Base-by-base conservation (phyloP, 768 basidiomycete genomes). In the Serendipita sp. region DNA sequence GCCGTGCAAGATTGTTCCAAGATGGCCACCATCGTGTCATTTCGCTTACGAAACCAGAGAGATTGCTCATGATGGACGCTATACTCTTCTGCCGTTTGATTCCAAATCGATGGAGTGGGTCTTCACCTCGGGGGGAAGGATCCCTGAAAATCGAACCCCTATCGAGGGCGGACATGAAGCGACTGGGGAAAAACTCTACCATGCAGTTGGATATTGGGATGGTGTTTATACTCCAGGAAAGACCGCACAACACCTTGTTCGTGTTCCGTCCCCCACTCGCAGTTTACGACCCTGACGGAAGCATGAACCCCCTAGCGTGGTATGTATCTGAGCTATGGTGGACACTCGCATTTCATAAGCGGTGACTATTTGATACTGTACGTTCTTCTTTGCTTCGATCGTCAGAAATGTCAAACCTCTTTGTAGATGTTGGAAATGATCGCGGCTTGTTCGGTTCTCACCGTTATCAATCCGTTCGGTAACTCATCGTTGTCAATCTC, bases 81-180 rank as follows among this genome's bases (percentile, higher is more conserved):
- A 80, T 68, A 88, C 91, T 72, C 74, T 92, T 44, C 78, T 92
- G 0, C 87, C 89, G 2, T 86, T 88, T 71, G 79, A 81, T 44
- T 74, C 78, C 0, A 72, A 75, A 28, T 80, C 79, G 64, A 92
- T 92, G 89, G 88, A 88, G 72, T 88, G 81, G 78, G 86, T 91
- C 3, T 75, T 54, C 0, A 81, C 88, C 0, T 78, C 80, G 11
- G 72, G 80, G 65, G 89, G 89, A 2, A 75, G 73, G 53, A 77
- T 88, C 63, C 84, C 88, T 3, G 8, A 67, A 2, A 83, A 82
- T 3, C 76, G 83, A 41, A 72, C 75, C 13, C 85, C 85, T 0
- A 77, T 90, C 15, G 83, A 86, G 68, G 89, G 87, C 1, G 88
- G 86, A 1, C 87, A 88, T 67, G 89, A 91, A 73, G 83, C 87